A percentile compares a stretch with the other conserved stretches of the same genome.
phyloP scores from a whole-genome alignment of 495 filamentous ascomycete species.

The Collariella sp. region DNA sequence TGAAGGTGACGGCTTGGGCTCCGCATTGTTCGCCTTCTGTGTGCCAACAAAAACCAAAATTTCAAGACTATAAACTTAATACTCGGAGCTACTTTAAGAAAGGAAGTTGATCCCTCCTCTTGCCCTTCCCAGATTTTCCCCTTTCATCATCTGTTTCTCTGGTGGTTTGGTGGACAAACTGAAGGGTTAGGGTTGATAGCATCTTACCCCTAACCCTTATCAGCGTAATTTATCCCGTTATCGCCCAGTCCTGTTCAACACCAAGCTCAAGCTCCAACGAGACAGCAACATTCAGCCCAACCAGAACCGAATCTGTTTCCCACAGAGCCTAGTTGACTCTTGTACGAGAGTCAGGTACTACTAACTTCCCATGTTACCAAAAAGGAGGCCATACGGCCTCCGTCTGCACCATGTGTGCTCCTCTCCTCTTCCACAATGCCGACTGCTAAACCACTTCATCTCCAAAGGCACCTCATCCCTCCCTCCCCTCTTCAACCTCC shows the following conservation, averaged over 20 bases:
- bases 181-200: neutral
- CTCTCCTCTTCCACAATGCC: conserved; percentile 17
- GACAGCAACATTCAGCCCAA: neutral
- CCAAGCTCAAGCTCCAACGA: neutral
- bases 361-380: conserved; percentile 17
- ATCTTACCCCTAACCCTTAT: conserved; percentile 7
- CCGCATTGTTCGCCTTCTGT: too few relatives aligned
- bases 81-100: too few relatives aligned
- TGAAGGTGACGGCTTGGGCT: too few relatives aligned
- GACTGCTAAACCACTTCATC: conserved; percentile 26
- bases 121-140: too few relatives aligned
- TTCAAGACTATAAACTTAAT: too few relatives aligned
- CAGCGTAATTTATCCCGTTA: neutral
- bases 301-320: neutral
- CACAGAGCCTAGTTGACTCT: conserved; percentile 8
- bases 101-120: too few relatives aligned
- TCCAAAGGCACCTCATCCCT: conserved; percentile 13
- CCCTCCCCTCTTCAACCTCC: neutral
- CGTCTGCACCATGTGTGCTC: conserved; percentile 15
- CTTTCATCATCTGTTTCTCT: neutral
- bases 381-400: conserved; percentile 17
- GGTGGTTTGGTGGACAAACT: neutral
- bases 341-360: neutral
- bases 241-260: neutral
- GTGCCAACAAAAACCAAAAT: too few relatives aligned